Evolutionary conservation across 768 basidiomycete genomes (phyloP).

Genomic region (Calocera viscosa): DNA sequence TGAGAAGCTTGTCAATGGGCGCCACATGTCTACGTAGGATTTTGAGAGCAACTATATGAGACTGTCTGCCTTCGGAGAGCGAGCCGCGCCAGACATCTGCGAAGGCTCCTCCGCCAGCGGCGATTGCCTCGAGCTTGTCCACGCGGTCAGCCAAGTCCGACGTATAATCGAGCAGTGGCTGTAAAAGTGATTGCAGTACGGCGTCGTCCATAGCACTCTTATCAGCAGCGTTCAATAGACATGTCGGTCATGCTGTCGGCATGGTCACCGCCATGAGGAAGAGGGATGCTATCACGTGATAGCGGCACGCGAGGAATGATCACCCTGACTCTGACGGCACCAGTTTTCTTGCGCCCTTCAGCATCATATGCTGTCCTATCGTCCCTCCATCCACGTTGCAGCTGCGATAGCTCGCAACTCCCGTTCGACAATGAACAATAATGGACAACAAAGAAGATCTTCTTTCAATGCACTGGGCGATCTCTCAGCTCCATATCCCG

Average conservation of each 20-base stretch:
- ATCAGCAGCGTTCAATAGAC: background rate
- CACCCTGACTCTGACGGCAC: background rate
- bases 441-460: background rate
- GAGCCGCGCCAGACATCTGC: slow-evolving; percentile 4
- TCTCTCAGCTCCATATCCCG: background rate
- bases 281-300: background rate
- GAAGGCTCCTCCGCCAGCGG: background rate
- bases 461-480: background rate
- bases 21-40: background rate
- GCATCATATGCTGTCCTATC: background rate
- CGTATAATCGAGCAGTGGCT: background rate
- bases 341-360: background rate
- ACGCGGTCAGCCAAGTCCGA: background rate
- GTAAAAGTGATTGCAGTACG: background rate
- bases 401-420: background rate
- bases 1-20: background rate
- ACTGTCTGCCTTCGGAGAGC: background rate
- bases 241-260: background rate
- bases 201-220: background rate
- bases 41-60: background rate
- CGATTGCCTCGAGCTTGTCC: background rate
- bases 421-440: background rate
- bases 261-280: background rate
- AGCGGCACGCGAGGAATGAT: background rate
- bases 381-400: background rate